Conservation (phyloP, 208 protist species). For the Leishmania gerbilli region DNA sequence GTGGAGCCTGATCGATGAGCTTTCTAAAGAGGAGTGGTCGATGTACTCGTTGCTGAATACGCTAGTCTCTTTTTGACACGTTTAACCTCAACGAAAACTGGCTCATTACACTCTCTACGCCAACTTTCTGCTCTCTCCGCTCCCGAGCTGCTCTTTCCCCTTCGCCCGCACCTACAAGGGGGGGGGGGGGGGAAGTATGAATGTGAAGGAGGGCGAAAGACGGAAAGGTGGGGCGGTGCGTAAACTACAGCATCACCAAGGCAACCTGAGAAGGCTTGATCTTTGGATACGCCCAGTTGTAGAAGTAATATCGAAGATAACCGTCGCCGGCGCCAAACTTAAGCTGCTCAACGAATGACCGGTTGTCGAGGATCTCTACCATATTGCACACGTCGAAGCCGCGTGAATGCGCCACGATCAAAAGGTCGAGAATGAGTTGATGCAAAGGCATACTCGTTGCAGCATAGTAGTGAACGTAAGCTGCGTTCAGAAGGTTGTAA, state of each 20-base stretch:
- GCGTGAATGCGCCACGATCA: slow-evolving; percentile 87
- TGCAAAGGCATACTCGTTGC: slow-evolving; percentile 76
- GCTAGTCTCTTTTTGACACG: not conserved
- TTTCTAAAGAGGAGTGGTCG: not conserved
- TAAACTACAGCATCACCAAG: slow-evolving; percentile 92
- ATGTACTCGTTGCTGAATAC: not conserved
- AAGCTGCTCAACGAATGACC: slow-evolving; percentile 90
- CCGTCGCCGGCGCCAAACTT: slow-evolving; percentile 98
- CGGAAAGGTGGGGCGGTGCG: not conserved
- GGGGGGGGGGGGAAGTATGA: not conserved
- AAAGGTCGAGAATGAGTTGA: slow-evolving; percentile 91
- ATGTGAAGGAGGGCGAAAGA: not conserved
- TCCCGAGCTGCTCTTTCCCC: not conserved
- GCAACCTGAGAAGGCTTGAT: slow-evolving; percentile 83
- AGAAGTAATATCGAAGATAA: slow-evolving; percentile 98
- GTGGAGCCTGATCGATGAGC: not conserved
- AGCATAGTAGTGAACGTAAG: slow-evolving; percentile 98
- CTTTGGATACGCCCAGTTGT: slow-evolving; percentile 96
- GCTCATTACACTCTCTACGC: not conserved
- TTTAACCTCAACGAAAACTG: not conserved
- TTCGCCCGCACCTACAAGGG: not conserved
- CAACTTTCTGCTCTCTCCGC: not conserved
- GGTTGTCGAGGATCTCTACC: slow-evolving; percentile 96
- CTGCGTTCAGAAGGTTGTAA: slow-evolving; percentile 93
- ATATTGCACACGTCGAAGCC: slow-evolving; percentile 99